phyloP scores from a whole-genome alignment of 192 early-diverging fungal genomes.

The Mortierella claussenii region DNA sequence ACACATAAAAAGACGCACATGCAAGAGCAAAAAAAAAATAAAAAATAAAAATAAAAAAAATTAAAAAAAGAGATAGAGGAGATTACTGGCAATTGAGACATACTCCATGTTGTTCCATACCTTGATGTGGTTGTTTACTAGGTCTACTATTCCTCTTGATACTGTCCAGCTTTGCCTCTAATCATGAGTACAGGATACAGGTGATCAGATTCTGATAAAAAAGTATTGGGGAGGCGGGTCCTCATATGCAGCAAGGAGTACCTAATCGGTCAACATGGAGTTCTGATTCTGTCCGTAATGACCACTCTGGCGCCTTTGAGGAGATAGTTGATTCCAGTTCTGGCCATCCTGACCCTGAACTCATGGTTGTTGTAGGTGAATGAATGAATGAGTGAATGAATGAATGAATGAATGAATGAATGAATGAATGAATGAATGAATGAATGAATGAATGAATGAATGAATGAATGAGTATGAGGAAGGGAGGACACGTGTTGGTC shows the following conservation, averaged over 20 bases:
- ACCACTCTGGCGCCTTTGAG: slow-evolving; percentile 31
- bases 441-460: too few species aligned
- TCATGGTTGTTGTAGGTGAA: not conserved
- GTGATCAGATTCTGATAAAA: too few species aligned
- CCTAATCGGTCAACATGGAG: slow-evolving; percentile 45
- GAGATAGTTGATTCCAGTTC: slow-evolving; percentile 11
- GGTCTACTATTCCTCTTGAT: slow-evolving; percentile 18
- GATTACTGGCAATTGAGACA: too few species aligned
- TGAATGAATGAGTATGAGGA: too few species aligned
- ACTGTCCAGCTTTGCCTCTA: slow-evolving; percentile 35
- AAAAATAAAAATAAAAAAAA: not conserved
- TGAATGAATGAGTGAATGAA: too few species aligned
- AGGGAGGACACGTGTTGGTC: too few species aligned
- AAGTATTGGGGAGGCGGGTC: too few species aligned
- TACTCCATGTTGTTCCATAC: not conserved
- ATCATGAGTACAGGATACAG: too few species aligned
- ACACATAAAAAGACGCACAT: not conserved
- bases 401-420: too few species aligned
- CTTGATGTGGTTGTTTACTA: not conserved
- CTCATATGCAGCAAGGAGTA: slow-evolving; percentile 8
- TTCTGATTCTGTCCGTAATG: slow-evolving; percentile 40
- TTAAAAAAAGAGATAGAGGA: not conserved
- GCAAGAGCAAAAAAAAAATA: not conserved
- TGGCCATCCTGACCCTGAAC: slow-evolving; percentile 25
- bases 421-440: too few species aligned